Evolutionary conservation across 108 stramenopile species (phyloP), one percentile per base, ranked within the genome.

Genomic region (Asterionellopsis glacialis): DNA sequence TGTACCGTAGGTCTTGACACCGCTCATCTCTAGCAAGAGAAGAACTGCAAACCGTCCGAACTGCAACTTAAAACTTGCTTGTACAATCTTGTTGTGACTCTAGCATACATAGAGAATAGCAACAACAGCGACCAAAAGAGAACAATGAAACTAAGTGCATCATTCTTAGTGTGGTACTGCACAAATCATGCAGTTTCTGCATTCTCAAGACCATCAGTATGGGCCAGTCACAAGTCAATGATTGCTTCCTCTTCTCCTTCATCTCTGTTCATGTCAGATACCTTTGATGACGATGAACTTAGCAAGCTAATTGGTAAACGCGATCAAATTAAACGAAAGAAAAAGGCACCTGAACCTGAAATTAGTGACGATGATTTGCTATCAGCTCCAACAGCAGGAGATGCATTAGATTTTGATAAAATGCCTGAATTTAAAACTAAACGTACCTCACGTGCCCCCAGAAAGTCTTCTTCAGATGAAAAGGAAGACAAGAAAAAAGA

Each of bases 221-320:
- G 33, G 7, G 2, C 33, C 33, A 33, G 33, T 33, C 33, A 33
- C 33, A 33, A 33, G 33, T 33, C 33, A 33, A 2, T 7, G 2
- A 33, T 33, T 7, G 2, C 47, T 5, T 48, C 47, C 21, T 48
- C 47, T 6, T 2, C 21, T 22, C 9, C 47, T 5, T 48, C 47
- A 48, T 2, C 21, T 22, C 9, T 48, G 47, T 22, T 4, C 47
- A 48, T 19, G 21, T 48, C 47, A 2, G 22, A 48, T 48, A 7
- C 18, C 0, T 33, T 28, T 16, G 65, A 58, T 25, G 78, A 79
- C 23, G 75, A 81, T 56, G 80, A 81, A 55, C 67, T 81, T 24
- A 57, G 56, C 26, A 75, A 73, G 45, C 51, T 81, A 5, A 73
- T 81, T 59, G 80, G 80, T 21, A 75, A 72, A 45, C 59, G 80